phyloP scores from a whole-genome alignment of 2,329 filamentous ascomycete species.

The Trichoderma oligosporum region DNA sequence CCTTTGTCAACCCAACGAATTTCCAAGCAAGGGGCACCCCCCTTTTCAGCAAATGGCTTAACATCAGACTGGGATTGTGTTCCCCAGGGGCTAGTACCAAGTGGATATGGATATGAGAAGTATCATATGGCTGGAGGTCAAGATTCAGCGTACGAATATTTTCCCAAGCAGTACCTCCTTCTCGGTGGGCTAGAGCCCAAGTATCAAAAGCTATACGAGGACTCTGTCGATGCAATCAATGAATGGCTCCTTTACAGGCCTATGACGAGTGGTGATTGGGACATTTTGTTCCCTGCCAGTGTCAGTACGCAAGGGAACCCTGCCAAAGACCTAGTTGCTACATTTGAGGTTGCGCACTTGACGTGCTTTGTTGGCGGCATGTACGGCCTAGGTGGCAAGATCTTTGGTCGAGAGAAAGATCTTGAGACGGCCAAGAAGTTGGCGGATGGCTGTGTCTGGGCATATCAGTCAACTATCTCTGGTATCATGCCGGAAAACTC shows the following conservation, averaged over 20 bases:
- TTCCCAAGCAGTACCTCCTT: constrained; percentile 65
- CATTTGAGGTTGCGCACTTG: constrained; percentile 61
- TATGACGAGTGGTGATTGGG: constrained; percentile 62
- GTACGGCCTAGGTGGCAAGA: constrained; percentile 62
- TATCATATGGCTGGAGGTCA: constrained; percentile 62
- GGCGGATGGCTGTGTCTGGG: constrained; percentile 68
- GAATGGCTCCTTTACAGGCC: constrained; percentile 74
- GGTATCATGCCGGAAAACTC: constrained; percentile 64
- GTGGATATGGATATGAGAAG: constrained; percentile 42
- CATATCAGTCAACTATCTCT: constrained; percentile 56
- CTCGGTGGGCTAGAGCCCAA: constrained; percentile 70
- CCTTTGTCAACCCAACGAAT: neutral
- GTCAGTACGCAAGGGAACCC: constrained; percentile 45
- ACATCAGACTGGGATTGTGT: constrained; percentile 47
- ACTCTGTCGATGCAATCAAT: constrained; percentile 63
- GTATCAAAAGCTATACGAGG: constrained; percentile 69
- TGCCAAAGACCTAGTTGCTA: constrained; percentile 38
- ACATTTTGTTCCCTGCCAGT: constrained; percentile 72
- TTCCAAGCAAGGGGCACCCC: constrained; percentile 21
- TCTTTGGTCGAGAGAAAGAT: constrained; percentile 57
- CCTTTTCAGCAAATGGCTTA: constrained; percentile 35
- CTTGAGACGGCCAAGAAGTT: constrained; percentile 61
- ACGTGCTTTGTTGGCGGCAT: constrained; percentile 69
- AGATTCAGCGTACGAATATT: constrained; percentile 70
- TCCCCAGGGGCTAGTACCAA: constrained; percentile 55